phyloP scores from a whole-genome alignment of 768 basidiomycete genomes.

The Clitopilus passeckerianus region DNA sequence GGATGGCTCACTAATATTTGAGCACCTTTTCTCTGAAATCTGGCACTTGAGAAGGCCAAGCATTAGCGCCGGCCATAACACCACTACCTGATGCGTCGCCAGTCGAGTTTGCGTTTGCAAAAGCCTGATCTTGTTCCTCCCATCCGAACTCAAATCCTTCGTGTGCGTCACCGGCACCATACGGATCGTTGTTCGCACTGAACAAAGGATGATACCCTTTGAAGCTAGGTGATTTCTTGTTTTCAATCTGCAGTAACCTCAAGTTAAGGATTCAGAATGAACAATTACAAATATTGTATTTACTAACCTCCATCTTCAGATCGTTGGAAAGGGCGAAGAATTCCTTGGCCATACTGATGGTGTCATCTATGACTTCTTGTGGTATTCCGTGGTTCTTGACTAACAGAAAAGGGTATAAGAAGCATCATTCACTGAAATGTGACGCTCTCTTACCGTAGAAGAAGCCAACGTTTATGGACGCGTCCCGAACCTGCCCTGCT shows the following conservation, averaged over 20 bases:
- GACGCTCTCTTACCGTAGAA: slow-evolving; percentile 57
- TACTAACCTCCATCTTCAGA: slow-evolving; percentile 59
- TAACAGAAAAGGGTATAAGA: slow-evolving; percentile 20
- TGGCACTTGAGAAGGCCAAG: slow-evolving; percentile 68
- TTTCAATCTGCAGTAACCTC: slow-evolving; percentile 48
- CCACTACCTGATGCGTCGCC: slow-evolving; percentile 34
- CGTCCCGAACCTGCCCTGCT: slow-evolving; percentile 59
- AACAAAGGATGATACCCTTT: slow-evolving; percentile 71
- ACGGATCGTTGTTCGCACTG: slow-evolving; percentile 71
- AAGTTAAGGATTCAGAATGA: not conserved
- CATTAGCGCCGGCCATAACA: slow-evolving; percentile 65
- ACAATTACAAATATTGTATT: not conserved
- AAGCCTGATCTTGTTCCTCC: slow-evolving; percentile 37
- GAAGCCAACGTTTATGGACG: slow-evolving; percentile 80
- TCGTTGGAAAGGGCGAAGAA: slow-evolving; percentile 68
- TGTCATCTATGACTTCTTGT: slow-evolving; percentile 36
- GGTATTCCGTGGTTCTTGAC: slow-evolving; percentile 76
- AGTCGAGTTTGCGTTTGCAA: slow-evolving; percentile 11
- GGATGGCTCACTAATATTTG: slow-evolving; percentile 54
- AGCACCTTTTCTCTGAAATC: slow-evolving; percentile 57
- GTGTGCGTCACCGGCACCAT: slow-evolving; percentile 81
- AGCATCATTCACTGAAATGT: not conserved
- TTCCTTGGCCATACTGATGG: slow-evolving; percentile 42
- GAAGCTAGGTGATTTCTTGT: slow-evolving; percentile 64
- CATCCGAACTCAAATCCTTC: slow-evolving; percentile 88